Base-by-base conservation (phyloP, 306 rosid genomes). In the Acacia melanoxylon region DNA sequence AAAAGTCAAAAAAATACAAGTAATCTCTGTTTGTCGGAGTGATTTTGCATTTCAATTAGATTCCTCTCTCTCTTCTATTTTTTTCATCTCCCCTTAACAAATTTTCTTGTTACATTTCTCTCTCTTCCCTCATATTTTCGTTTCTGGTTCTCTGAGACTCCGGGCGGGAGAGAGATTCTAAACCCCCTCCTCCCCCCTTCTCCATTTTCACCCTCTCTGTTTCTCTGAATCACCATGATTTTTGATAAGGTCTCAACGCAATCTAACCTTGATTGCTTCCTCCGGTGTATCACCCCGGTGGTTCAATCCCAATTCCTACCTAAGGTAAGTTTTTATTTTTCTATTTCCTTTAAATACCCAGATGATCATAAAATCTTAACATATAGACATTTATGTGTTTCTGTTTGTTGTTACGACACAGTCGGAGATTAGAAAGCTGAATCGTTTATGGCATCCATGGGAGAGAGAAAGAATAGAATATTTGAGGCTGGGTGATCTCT, bases 371-470 rank as follows among this genome's bases (percentile, higher is more conserved):
- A 14, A 10, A 20, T 77, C 20, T 22, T 37, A 24, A 58, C 20
- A 74, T 77, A 17, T 4, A 51, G 42, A 33, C 71, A 10, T 8
- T 3, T 70, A n/a, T 72, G 33, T 68, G 46, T 37, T 51, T n/a
- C 2, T 31, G 48, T 33, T 5, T 72, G 37, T 58, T 2, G 42
- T 66, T 3, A 16, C n/a, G 22, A 31, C 24, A 40, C 84, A 96
- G 99, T 76, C 82, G 7, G 99, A 93, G 85, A 90, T 92, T 59
- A 82, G 90, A 85, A 95, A 92, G 74, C 92, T 95, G 11, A 93
- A 95, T 70, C 91, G 92, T 22, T 78, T 93, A 42, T 96, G 99
- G 99, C 93, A 96, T 58, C 97, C 97, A 2, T 91, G 96, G 94
- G 94, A 93, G 86, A 93, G 93, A 85, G 98, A 96, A 83, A 82